These are phyloP conservation scores for Apiospora aurea DNA, from an alignment of 2,329 filamentous ascomycete species.

Conservation along the genomic window DNA sequence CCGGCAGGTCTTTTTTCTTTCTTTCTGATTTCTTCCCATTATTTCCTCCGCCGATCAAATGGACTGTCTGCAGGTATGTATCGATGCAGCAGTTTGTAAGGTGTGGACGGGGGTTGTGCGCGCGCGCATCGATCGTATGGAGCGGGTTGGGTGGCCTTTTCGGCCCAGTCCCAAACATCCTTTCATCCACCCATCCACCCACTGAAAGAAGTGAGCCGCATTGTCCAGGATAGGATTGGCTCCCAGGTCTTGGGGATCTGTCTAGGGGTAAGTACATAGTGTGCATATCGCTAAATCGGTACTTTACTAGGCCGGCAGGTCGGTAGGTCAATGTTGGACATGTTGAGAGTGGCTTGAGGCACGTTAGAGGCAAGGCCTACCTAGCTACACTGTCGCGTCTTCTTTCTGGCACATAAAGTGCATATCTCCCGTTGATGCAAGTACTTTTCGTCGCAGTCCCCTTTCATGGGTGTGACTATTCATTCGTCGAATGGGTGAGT, in stretches of 20 bases:
- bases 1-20: neutral
- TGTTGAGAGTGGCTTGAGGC: neutral
- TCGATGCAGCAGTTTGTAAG: neutral
- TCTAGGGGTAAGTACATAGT: slow-evolving; percentile 22
- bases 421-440: neutral
- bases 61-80: neutral
- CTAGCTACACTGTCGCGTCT: too few species aligned
- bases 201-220: slow-evolving; percentile 18
- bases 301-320: slow-evolving; percentile 6
- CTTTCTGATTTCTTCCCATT: neutral
- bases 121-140: slow-evolving; percentile 14
- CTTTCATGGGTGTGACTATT: neutral
- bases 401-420: neutral
- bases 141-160: slow-evolving; percentile 11
- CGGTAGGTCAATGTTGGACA: slow-evolving; percentile 15
- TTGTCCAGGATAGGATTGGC: slow-evolving; percentile 19
- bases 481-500: slow-evolving; percentile 3
- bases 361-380: neutral
- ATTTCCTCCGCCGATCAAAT: slow-evolving; percentile 3
- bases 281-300: slow-evolving; percentile 20
- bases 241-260: slow-evolving; percentile 21
- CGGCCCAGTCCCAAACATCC: slow-evolving; percentile 10
- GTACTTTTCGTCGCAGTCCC: neutral
- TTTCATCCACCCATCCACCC: slow-evolving; percentile 15
- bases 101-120: neutral